Evolutionary conservation across 306 rosid species (phyloP).

Genomic region (Herpetospermum pedunculosum): DNA sequence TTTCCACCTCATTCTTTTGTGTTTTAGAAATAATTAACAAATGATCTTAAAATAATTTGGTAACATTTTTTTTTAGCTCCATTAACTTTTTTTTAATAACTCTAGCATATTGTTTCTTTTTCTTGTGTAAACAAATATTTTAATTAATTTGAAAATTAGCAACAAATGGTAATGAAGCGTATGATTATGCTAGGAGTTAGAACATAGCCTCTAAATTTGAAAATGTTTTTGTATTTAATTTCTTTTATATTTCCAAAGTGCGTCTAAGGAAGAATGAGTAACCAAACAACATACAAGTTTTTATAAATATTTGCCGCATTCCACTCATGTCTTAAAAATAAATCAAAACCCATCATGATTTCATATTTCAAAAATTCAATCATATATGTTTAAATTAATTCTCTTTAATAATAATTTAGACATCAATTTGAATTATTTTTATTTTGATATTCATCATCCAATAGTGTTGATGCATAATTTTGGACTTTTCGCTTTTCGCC

Average conservation of each 20-base stretch:
- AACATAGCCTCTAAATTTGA: not conserved
- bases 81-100: no score
- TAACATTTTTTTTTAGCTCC: no score
- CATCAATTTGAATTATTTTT: not conserved
- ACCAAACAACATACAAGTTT: not conserved
- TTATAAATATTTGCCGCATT: not conserved
- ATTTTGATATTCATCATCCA: no score
- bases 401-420: not conserved
- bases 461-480: no score
- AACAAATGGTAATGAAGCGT: not conserved
- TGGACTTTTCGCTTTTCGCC: no score
- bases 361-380: not conserved
- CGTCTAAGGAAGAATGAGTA: not conserved
- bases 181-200: not conserved
- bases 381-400: not conserved
- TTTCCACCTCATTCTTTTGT: no score
- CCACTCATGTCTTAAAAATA: not conserved
- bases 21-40: no score
- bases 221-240: not conserved
- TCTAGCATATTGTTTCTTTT: no score
- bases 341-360: not conserved
- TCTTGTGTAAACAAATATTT: no score
- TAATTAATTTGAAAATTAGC: no score
- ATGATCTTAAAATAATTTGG: no score
- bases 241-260: not conserved